phyloP scores from a whole-genome alignment of 176 grass and related monocot genomes.

The Dendrocalamus sinicus region DNA sequence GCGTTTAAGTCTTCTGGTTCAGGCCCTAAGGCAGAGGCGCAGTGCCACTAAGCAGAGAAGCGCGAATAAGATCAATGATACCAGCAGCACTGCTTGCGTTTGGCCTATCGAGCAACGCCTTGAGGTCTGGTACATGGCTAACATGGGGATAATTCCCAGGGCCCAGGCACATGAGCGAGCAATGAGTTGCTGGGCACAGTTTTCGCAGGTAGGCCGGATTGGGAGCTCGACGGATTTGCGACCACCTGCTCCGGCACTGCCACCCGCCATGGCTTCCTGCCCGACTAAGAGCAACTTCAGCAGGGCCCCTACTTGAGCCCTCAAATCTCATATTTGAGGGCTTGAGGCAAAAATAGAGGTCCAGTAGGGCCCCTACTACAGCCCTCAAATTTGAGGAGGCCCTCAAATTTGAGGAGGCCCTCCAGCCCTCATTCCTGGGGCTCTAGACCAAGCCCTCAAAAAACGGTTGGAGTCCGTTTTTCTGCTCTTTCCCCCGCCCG shows the following conservation, averaged over 20 bases:
- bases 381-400: too few species aligned
- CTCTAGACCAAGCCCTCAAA: too few species aligned
- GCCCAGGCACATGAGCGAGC: constrained; percentile 51
- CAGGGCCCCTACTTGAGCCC: too few species aligned
- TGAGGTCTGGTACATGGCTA: constrained; percentile 44
- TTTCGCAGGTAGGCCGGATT: constrained; percentile 31
- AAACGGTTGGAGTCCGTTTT: too few species aligned
- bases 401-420: too few species aligned
- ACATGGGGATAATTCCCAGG: constrained; percentile 30
- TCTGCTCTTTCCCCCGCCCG: too few species aligned
- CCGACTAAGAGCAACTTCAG: too few species aligned
- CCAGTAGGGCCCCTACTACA: too few species aligned
- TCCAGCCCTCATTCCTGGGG: too few species aligned
- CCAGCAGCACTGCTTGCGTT: constrained; percentile 41
- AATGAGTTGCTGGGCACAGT: constrained; percentile 43
- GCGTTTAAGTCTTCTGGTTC: too few species aligned
- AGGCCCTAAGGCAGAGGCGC: constrained; percentile 41
- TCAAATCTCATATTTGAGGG: too few species aligned
- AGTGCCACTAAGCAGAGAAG: neutral
- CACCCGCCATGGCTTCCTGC: constrained; percentile 8
- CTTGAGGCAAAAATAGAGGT: too few species aligned
- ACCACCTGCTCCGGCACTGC: constrained; percentile 40
- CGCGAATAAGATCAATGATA: constrained; percentile 35
- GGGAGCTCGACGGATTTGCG: constrained; percentile 26
- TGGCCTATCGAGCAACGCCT: constrained; percentile 33